Conservation (phyloP, 2,329 filamentous ascomycete genomes). For the Ceratocystis cubensis region DNA sequence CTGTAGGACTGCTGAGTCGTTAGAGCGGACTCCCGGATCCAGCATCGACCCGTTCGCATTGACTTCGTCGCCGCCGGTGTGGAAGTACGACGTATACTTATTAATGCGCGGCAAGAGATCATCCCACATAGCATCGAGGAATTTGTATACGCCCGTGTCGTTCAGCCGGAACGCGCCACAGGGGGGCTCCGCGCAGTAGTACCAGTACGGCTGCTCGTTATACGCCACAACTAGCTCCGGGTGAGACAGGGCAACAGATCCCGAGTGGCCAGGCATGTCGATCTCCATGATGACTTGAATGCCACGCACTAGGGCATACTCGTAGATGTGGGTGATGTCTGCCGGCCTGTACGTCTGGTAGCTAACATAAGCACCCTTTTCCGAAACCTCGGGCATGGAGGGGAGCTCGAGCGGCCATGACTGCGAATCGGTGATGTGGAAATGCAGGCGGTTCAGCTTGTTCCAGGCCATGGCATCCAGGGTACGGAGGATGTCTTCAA, state of each 20-base stretch:
- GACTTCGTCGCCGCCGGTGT: slow-evolving; percentile 79
- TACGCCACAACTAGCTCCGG: slow-evolving; percentile 61
- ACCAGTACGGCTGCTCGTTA: slow-evolving; percentile 43
- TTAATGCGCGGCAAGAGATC: slow-evolving; percentile 62
- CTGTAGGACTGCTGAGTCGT: slow-evolving; percentile 49
- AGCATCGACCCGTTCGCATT: slow-evolving; percentile 63
- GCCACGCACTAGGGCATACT: slow-evolving; percentile 55
- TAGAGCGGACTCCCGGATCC: slow-evolving; percentile 59
- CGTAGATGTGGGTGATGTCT: slow-evolving; percentile 54
- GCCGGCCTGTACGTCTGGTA: slow-evolving; percentile 54
- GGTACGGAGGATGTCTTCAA: slow-evolving; percentile 56
- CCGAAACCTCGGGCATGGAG: slow-evolving; percentile 55
- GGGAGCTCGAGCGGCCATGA: slow-evolving; percentile 78
- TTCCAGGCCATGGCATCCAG: slow-evolving; percentile 67
- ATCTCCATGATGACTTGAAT: slow-evolving; percentile 64
- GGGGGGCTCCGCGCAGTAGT: slow-evolving; percentile 50
- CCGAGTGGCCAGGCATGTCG: slow-evolving; percentile 70
- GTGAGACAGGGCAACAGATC: slow-evolving; percentile 50
- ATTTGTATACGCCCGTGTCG: slow-evolving; percentile 53
- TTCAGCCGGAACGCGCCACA: slow-evolving; percentile 67
- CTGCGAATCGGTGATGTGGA: slow-evolving; percentile 73
- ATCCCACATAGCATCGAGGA: slow-evolving; percentile 59
- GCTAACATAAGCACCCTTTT: slow-evolving; percentile 59
- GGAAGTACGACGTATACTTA: slow-evolving; percentile 63
- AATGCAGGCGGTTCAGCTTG: slow-evolving; percentile 72